Conservation (phyloP, 2,329 filamentous ascomycete genomes). For the Diplodia seriata region DNA sequence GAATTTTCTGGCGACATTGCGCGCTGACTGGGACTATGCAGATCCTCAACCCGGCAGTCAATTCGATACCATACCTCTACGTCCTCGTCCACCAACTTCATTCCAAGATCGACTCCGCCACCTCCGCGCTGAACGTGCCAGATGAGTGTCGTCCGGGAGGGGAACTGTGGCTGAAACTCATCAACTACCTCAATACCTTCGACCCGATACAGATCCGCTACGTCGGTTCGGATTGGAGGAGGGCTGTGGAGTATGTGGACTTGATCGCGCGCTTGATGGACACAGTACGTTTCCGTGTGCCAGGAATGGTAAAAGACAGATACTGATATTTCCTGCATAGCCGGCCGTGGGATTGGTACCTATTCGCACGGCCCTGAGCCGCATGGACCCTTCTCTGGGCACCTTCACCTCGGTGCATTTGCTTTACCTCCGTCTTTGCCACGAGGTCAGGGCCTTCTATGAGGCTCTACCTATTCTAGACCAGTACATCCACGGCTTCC, state of each 20-base stretch:
- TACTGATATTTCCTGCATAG: conserved; percentile 38
- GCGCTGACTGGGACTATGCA: conserved; percentile 35
- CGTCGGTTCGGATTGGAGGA: conserved; percentile 56
- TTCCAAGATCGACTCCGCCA: conserved; percentile 39
- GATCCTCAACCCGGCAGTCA: conserved; percentile 62
- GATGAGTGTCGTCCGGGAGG: conserved; percentile 54
- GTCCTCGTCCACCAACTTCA: conserved; percentile 60
- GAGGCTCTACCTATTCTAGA: conserved; percentile 68
- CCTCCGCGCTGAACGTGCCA: conserved; percentile 43
- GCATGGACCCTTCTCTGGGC: conserved; percentile 70
- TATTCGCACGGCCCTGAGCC: conserved; percentile 63
- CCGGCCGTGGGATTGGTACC: conserved; percentile 47
- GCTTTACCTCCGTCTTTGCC: conserved; percentile 63
- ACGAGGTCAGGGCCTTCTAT: conserved; percentile 60
- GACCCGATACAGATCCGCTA: conserved; percentile 64
- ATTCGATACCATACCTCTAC: conserved; percentile 66
- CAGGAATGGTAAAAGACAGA: not conserved
- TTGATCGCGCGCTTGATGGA: conserved; percentile 42
- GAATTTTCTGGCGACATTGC: not conserved
- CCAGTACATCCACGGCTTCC: conserved; percentile 70
- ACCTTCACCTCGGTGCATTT: conserved; percentile 72
- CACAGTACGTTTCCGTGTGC: conserved; percentile 40
- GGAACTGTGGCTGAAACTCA: conserved; percentile 58
- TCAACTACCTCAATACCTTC: conserved; percentile 57
- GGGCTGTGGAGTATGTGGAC: conserved; percentile 52